Base-by-base conservation (phyloP, 2,329 filamentous ascomycete genomes). In the Pseudogymnoascus sp. region DNA sequence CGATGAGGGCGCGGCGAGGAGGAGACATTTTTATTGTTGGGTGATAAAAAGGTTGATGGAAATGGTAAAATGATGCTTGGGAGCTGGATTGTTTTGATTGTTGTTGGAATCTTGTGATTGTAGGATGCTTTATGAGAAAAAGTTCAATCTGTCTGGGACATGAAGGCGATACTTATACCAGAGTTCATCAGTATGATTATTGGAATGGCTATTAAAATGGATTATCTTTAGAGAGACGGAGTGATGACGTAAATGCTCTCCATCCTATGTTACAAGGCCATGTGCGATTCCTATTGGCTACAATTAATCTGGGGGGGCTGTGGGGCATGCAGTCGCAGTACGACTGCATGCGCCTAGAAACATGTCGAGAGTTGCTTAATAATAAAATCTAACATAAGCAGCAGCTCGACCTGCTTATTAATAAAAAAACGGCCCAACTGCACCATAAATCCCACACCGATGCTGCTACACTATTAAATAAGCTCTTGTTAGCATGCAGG, bases 1-100 rank as follows among this genome's bases (percentile, higher is more conserved):
- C 71, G 61, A 80, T 78, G 61, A 80, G 68, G 53, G 77, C 78
- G 63, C 72, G 72, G 60, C 74, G 76, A 35, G 77, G 70, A 44
- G 73, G 75, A 69, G 81, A 35, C 50, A 57, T 57, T 57, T 19
- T 35, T 33, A 57, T 35, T 11, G n/a, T 57, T 57, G 87, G 50
- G 26, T 61, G 31, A 2, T 61, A 19, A 17, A 4, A 13, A 19
- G 21, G 33, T 57, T n/a, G 28, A 21, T 57, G 10, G n/a, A 15
- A 21, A 57, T 33, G 28, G 17, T 35, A 1, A 15, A 33, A 8
- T 33, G 28, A 57, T 57, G 50, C 28, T 33, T 9, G 50, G 15
- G 50, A 33, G n/a, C 10, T 57, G 50, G 28, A 57, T 5, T 33
- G 28, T 21, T 57, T 57, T 57, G 50, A 57, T 57, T 57, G 11